phyloP scores from a whole-genome alignment of 768 basidiomycete species.

The Lactarius vividus region DNA sequence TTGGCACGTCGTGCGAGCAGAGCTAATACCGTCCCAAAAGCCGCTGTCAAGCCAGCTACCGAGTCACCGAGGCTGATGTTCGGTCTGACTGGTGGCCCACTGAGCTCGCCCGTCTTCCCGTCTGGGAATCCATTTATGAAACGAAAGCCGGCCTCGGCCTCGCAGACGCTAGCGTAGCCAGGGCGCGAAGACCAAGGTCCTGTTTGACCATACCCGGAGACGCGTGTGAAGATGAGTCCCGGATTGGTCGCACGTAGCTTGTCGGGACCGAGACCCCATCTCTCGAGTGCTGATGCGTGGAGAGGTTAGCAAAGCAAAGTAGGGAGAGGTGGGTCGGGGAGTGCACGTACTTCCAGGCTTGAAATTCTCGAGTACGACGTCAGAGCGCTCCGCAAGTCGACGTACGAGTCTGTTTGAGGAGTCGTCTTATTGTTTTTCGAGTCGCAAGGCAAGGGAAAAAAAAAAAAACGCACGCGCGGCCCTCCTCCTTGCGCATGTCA shows the following conservation, averaged over 20 bases:
- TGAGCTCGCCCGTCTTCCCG: constrained; percentile 47
- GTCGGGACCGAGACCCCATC: constrained; percentile 61
- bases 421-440: neutral
- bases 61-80: constrained; percentile 74
- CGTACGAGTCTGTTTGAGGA: constrained; percentile 50
- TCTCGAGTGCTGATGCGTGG: constrained; percentile 53
- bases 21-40: constrained; percentile 69
- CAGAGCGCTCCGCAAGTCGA: constrained; percentile 57
- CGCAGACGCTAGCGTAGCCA: constrained; percentile 72
- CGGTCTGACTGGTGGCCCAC: constrained; percentile 64
- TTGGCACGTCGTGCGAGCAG: constrained; percentile 48
- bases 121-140: constrained; percentile 69
- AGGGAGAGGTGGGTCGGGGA: neutral
- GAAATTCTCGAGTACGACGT: constrained; percentile 55
- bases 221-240: constrained; percentile 85
- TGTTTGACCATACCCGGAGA: constrained; percentile 73
- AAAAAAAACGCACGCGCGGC: constrained; percentile 41
- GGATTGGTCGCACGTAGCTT: constrained; percentile 72
- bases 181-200: constrained; percentile 70
- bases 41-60: constrained; percentile 67
- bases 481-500: constrained; percentile 57
- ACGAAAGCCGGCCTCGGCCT: constrained; percentile 72
- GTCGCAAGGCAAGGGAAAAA: too few species aligned
- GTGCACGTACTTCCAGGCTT: constrained; percentile 63
- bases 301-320: neutral